Percentiles rank a stretch among this genome's conserved stretches.
Conservation (phyloP, 768 basidiomycete species). For the Leucosporidium yakuticum region DNA sequence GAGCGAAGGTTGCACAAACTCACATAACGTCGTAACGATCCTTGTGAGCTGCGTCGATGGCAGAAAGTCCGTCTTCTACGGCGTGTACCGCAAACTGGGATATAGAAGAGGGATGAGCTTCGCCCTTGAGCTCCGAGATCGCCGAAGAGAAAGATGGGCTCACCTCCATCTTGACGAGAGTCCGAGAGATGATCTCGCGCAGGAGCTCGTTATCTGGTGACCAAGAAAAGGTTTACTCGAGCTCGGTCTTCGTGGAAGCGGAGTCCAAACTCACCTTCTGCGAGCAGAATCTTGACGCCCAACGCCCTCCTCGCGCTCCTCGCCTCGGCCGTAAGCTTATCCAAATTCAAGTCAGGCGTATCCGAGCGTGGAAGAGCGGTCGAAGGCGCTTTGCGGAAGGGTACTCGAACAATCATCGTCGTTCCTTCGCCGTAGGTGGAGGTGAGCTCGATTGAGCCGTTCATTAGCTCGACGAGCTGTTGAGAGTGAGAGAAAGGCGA, state of each 20-base stretch:
- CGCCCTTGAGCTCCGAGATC: too few species aligned
- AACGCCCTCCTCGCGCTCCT: too few species aligned
- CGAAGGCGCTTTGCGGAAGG: conserved; percentile 17
- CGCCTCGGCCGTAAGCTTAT: too few species aligned
- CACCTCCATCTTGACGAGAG: conserved; percentile 15
- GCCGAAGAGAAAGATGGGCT: neutral
- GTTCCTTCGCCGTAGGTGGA: conserved; percentile 17
- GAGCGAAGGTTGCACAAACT: neutral
- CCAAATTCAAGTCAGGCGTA: too few species aligned
- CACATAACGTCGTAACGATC: conserved; percentile 39
- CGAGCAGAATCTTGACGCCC: conserved; percentile 14
- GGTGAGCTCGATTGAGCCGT: conserved; percentile 13
- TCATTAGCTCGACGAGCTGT: conserved; percentile 35
- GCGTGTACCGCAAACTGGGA: conserved; percentile 32
- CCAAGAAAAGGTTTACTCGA: neutral
- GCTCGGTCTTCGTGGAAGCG: neutral
- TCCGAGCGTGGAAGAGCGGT: too few species aligned
- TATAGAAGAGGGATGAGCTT: neutral
- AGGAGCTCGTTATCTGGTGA: conserved; percentile 17
- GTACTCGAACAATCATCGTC: conserved; percentile 16
- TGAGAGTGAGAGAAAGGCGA: too few species aligned
- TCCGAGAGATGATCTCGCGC: conserved; percentile 17
- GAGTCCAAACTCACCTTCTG: conserved; percentile 7
- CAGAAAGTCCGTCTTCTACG: conserved; percentile 39
- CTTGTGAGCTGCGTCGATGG: conserved; percentile 38